These are phyloP conservation scores for Pistacia integerrima DNA, from an alignment of 345 rosid species.

Conservation along the genomic window DNA sequence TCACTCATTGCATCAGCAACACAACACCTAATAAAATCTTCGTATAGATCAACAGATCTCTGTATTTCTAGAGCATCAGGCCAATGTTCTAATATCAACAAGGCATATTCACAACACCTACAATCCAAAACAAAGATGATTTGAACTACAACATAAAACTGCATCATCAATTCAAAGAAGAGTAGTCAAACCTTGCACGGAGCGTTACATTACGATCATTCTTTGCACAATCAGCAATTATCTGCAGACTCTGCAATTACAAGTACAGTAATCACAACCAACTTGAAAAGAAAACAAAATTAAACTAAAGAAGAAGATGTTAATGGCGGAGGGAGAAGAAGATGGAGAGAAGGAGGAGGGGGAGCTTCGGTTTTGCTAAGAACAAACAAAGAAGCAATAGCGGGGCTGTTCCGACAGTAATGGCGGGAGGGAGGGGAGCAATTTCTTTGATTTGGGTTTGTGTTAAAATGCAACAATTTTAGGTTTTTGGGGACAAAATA, in stretches of 20 bases:
- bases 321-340: too few relatives aligned
- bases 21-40: slow-evolving; percentile 87
- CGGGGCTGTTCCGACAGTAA: too few relatives aligned
- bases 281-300: slow-evolving; percentile 73
- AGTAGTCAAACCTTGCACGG: slow-evolving; percentile 73
- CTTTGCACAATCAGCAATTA: slow-evolving; percentile 92
- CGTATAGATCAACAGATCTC: slow-evolving; percentile 84
- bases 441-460: too few relatives aligned
- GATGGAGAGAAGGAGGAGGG: too few relatives aligned
- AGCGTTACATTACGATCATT: slow-evolving; percentile 84
- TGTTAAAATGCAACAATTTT: too few relatives aligned
- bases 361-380: too few relatives aligned
- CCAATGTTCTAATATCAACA: slow-evolving; percentile 91
- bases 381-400: too few relatives aligned
- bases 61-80: slow-evolving; percentile 98
- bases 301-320: too few relatives aligned
- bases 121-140: slow-evolving; percentile 20
- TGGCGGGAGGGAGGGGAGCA: too few relatives aligned
- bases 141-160: slow-evolving; percentile 20
- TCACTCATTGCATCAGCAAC: slow-evolving; percentile 99
- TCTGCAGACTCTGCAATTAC: slow-evolving; percentile 99
- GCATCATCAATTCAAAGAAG: slow-evolving; percentile 7
- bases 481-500: too few relatives aligned
- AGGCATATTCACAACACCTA: slow-evolving; percentile 97
- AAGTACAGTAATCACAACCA: slow-evolving; percentile 99